Base-by-base conservation (phyloP, 2,329 filamentous ascomycete genomes). In the Geosmithia flava region DNA sequence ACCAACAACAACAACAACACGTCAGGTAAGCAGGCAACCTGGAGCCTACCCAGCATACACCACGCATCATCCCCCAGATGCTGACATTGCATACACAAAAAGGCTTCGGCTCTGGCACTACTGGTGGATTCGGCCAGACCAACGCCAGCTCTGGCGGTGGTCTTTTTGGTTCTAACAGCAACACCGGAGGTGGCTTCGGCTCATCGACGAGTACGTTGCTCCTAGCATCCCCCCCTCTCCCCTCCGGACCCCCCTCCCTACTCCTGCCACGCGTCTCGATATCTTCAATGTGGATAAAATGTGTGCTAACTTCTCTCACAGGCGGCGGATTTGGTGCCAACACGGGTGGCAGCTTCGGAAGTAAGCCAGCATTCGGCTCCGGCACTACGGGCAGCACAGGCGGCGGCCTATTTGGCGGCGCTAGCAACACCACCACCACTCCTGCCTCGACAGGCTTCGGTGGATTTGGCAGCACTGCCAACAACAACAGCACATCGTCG, bases 311-410 rank as follows among this genome's bases (percentile, higher is more conserved):
- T 37, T 7, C 23, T 44, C 33, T 20, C 30, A 33, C 15, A 29
- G 45, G 46, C 20, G 41, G 49, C 43, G 64, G 62, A 11, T 70
- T 69, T 50, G 67, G 67, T 16, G 48, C 65, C 16, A 64, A 62
- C 48, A 56, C 60, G 10, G 49, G 52, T 20, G 58, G 60, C 43
- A 63, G 59, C 43, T 70, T 70, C 50, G 68, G 68, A 47, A 61
- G 54, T 53, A 70, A 80, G 59, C 71, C 78, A 41, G 67, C 74
- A 11, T 79, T 80, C 55, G 76, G 77, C 44, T 60, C 69, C 39
- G 59, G 69, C 39, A 47, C 23, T 15, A 64, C 68, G 16, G 66
- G 67, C 46, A 46, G 17, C 16, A 64, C 68, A n/a, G 66, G 67
- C n/a, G 62, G 61, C 27, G 65, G 70, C 39, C 60, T 76, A 13